These are phyloP conservation scores for Emericellopsis terricola DNA, from an alignment of 495 filamentous ascomycete genomes.

Conservation along the genomic window DNA sequence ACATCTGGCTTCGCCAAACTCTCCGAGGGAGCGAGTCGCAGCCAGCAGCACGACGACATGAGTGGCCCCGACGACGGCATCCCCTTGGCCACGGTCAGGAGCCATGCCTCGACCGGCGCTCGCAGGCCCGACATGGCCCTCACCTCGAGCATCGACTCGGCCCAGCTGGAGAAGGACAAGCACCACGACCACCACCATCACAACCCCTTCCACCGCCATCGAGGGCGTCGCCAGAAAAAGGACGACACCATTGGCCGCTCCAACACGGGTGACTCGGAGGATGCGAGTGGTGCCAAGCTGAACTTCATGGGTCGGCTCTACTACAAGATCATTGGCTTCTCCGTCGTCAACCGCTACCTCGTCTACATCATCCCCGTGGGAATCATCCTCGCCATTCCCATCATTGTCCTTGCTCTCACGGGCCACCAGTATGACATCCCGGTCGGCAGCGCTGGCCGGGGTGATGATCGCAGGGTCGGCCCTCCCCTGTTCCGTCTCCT, in stretches of 20 bases:
- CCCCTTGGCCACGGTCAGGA: constrained; percentile 30
- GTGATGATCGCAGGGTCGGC: constrained; percentile 37
- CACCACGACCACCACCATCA: constrained; percentile 17
- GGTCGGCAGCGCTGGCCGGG: constrained; percentile 14
- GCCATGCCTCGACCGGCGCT: constrained; percentile 28
- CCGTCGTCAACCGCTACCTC: constrained; percentile 71
- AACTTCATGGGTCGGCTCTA: constrained; percentile 81
- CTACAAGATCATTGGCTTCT: constrained; percentile 67
- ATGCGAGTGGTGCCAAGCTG: constrained; percentile 32
- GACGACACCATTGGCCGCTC: constrained; percentile 28
- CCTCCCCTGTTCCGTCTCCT: constrained; percentile 58
- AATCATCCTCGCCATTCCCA: constrained; percentile 56
- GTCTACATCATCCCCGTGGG: constrained; percentile 74
- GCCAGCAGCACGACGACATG: constrained; percentile 5
- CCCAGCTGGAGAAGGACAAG: constrained; percentile 8
- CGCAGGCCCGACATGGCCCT: constrained; percentile 25
- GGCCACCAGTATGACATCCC: constrained; percentile 16
- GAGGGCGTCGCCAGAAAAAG: constrained; percentile 37
- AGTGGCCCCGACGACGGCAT: constrained; percentile 26
- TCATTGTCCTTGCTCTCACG: constrained; percentile 49
- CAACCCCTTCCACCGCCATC: constrained; percentile 31
- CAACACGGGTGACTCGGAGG: constrained; percentile 36
- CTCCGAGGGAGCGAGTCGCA: not conserved
- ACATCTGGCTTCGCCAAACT: constrained; percentile 1
- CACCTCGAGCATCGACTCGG: constrained; percentile 5